Conservation (phyloP, 148 eudicot species). For the Pharnaceum exiguum region DNA sequence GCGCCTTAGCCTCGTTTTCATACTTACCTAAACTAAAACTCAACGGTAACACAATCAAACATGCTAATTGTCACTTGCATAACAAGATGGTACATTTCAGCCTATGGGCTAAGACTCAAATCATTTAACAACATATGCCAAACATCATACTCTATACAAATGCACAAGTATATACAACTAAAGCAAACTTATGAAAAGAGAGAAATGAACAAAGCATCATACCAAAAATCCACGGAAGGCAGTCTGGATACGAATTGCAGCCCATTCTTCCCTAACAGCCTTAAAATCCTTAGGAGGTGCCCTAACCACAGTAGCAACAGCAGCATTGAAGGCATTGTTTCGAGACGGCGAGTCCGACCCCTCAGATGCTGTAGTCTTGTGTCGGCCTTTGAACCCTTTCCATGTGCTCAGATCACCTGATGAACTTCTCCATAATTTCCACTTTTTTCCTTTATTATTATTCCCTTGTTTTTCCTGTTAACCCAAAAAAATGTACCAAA, state of each 20-base stretch:
- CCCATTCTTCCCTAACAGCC: constrained; percentile 87
- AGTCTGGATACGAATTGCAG: constrained; percentile 92
- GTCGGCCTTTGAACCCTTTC: constrained; percentile 59
- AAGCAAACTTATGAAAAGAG: neutral
- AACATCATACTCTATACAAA: neutral
- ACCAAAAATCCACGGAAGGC: constrained; percentile 91
- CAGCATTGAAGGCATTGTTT: constrained; percentile 61
- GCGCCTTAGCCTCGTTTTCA: no score
- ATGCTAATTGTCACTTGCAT: no score
- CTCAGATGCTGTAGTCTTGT: constrained; percentile 54
- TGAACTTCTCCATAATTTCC: constrained; percentile 89
- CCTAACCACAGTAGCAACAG: constrained; percentile 71
- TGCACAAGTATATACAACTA: neutral
- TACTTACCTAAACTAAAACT: no score
- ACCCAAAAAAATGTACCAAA: neutral
- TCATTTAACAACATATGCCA: no score
- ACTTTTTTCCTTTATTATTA: constrained; percentile 61
- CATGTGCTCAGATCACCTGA: constrained; percentile 69
- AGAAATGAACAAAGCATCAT: constrained; percentile 3
- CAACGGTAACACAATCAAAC: no score
- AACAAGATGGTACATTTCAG: no score
- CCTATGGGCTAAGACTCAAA: no score
- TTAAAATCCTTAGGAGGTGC: constrained; percentile 84
- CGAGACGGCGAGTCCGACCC: constrained; percentile 63
- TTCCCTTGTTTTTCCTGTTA: constrained; percentile 48